Evolutionary conservation across 148 eudicot species (phyloP), one percentile per base, ranked within the genome.

Genomic region (Silene latifolia): DNA sequence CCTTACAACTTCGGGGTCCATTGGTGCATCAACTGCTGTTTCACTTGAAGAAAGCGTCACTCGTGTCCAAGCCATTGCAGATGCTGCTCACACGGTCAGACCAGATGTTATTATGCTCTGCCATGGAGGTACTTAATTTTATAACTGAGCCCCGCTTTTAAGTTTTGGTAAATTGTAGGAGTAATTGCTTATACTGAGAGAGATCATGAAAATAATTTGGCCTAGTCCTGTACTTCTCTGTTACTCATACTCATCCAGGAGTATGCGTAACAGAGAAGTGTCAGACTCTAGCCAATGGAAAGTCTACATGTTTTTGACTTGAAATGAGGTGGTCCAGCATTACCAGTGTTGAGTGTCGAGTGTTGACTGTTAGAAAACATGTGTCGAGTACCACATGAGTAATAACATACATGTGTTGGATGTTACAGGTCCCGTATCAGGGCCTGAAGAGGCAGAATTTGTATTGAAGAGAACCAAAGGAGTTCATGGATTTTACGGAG

Each of bases 401-500:
- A 32, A 67, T 25, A 56, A 69, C 39, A 10, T 2, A 51, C 63
- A 3, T 18, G 44, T 54, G 2, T 67, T 67, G 2, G 14, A 72
- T 44, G 39, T 79, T 84, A 44, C 87, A 92, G 98, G 99, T 62
- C 98, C 99, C 5, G 92, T 95, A 78, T 92, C 98, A 5, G 89
- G 90, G 60, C 97, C 99, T 7, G 20, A 81, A 68, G 99, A 92
- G 71, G 98, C 98, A 23, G 98, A 92, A 74, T 95, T 88, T 80
- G 82, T 95, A 72, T 83, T 95, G 79, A 92, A 86, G 91, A 88
- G 89, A 80, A 89, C 99, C 59, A 83, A 79, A 42, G 97, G 94
- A 79, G 97, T 95, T 56, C 94, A 95, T 69, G 98, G 99, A 25
- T 95, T 95, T 80, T 92, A 92, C 42, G 99, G 99, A 44, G 99